A percentile compares a stretch with the other conserved stretches of the same genome.
Evolutionary conservation across 139 green algal genomes (phyloP).

Genomic region (Chlamydomonas sp.): DNA sequence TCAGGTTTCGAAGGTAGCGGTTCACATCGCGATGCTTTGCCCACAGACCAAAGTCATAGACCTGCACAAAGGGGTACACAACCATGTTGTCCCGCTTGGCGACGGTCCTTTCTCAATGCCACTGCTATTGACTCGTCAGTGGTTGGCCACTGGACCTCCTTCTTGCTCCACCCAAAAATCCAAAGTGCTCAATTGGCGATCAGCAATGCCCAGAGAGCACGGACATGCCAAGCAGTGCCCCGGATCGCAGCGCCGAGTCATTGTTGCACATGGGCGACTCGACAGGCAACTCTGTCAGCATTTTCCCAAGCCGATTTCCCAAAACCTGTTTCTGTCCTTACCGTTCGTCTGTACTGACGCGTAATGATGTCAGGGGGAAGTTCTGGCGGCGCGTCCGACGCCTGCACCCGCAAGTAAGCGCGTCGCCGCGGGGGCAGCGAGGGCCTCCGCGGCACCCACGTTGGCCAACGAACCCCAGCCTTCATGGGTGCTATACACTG

Average conservation of each 20-base stretch:
- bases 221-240: too few relatives aligned
- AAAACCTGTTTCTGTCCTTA: not conserved
- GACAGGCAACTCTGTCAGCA: not conserved
- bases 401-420: too few relatives aligned
- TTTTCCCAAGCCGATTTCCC: not conserved
- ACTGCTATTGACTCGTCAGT: too few relatives aligned
- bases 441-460: too few relatives aligned
- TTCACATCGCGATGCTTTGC: slow-evolving; percentile 30
- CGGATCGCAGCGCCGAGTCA: too few relatives aligned
- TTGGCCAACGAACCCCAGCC: too few relatives aligned
- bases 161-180: not conserved
- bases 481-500: too few relatives aligned
- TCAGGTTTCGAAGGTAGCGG: slow-evolving; percentile 32
- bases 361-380: not conserved
- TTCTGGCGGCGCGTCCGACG: too few relatives aligned
- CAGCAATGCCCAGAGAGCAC: not conserved
- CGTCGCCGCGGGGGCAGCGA: too few relatives aligned
- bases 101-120: too few relatives aligned
- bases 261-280: not conserved
- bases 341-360: slow-evolving; percentile 18
- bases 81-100: too few relatives aligned
- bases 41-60: slow-evolving; percentile 37
- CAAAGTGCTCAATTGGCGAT: not conserved
- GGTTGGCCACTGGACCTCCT: not conserved
- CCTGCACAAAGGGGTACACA: not conserved